Evolutionary conservation across 305 asterid species (phyloP).

Genomic region (Solanum hybrid): DNA sequence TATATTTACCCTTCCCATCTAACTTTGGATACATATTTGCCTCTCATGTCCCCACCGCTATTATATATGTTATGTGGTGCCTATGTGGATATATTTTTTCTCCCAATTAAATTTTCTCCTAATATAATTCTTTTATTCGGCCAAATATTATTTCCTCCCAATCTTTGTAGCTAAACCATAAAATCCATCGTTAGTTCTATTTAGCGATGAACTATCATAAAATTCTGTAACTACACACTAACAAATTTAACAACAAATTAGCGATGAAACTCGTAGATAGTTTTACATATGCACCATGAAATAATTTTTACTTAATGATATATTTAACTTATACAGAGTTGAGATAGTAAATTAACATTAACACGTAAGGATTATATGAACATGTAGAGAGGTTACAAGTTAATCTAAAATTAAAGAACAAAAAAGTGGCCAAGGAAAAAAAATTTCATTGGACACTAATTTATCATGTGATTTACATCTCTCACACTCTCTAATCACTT

Average conservation of each 20-base stretch:
- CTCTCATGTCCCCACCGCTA: too few species aligned
- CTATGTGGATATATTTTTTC: too few species aligned
- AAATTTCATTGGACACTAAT: background rate
- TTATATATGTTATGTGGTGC: too few species aligned
- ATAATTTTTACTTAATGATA: background rate
- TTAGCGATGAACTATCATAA: background rate
- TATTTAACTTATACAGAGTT: background rate
- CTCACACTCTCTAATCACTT: background rate
- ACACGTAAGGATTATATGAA: background rate
- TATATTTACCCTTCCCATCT: too few species aligned
- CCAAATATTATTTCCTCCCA: background rate
- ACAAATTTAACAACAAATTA: background rate
- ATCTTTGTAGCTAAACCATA: background rate
- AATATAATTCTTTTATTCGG: too few species aligned
- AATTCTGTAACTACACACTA: background rate
- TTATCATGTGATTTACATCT: background rate
- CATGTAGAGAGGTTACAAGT: background rate
- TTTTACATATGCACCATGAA: background rate
- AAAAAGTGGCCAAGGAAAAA: background rate
- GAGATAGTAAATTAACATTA: background rate
- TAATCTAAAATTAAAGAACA: background rate
- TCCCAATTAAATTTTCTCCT: background rate
- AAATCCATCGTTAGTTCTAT: rapidly evolving
- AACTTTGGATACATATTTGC: too few species aligned
- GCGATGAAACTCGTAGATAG: background rate